These are phyloP conservation scores for Suillus plorans DNA, from an alignment of 768 basidiomycete species.

Conservation along the genomic window DNA sequence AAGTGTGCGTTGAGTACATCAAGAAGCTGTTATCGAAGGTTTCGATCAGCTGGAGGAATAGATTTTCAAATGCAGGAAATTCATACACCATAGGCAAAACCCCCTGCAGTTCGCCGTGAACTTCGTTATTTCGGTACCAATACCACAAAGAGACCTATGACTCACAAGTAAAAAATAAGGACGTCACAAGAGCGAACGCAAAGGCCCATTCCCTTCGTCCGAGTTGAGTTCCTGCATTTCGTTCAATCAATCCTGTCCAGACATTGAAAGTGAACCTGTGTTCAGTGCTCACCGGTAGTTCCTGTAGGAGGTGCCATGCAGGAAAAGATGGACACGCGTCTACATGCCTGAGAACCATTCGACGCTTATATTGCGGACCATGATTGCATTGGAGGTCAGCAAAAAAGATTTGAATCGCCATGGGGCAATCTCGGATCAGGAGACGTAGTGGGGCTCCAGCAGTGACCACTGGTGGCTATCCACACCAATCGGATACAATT, in stretches of 20 bases:
- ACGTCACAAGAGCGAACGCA: slow-evolving; percentile 68
- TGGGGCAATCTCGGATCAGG: background rate
- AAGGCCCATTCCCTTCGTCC: slow-evolving; percentile 48
- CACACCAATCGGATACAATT: slow-evolving; percentile 4
- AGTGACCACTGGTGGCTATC: background rate
- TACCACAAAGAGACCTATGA: slow-evolving; percentile 2
- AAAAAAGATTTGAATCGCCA: background rate
- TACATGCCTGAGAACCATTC: background rate
- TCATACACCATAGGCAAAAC: slow-evolving; percentile 65
- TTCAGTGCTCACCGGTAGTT: slow-evolving; percentile 38
- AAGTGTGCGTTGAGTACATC: slow-evolving; percentile 75
- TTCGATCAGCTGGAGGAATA: background rate
- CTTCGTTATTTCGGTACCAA: background rate
- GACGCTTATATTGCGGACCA: slow-evolving; percentile 7
- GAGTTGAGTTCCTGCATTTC: slow-evolving; percentile 36
- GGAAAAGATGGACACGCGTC: slow-evolving; percentile 1
- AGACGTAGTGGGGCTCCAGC: background rate
- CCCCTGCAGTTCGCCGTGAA: slow-evolving; percentile 40
- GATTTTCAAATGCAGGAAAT: slow-evolving; percentile 7
- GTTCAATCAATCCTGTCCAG: background rate
- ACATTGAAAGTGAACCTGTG: background rate
- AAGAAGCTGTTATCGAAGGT: slow-evolving; percentile 45
- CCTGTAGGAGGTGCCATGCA: slow-evolving; percentile 39
- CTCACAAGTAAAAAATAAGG: slow-evolving; percentile 74
- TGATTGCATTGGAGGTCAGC: background rate